Base-by-base conservation (phyloP, 805 yeast species). In the Pichia eremophila region DNA sequence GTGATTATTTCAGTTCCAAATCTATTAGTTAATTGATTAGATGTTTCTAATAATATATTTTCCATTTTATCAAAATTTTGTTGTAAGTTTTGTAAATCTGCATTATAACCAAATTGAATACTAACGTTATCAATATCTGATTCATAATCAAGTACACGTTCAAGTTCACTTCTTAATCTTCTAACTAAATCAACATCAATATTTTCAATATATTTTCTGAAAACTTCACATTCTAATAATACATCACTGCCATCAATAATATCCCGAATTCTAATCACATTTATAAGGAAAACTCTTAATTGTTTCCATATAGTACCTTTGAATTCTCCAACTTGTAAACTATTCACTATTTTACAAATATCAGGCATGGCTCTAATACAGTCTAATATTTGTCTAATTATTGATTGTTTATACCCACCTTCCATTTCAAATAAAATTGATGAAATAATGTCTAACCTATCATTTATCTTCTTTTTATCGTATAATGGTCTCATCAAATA, bases 401-500 rank as follows among this genome's bases (percentile, higher is more conserved):
- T 17, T 1, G 52, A 41, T 2, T 50, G 6, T 48, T 46, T 46
- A 9, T 18, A 7, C 10, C 42, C 43, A 3, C 25, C 31, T 7
- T 46, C 34, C 19, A 44, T 15, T 19, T 47, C 58, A 4, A 51
- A 44, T 0, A 54, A n/a, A 4, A 72, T 51, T 0, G 50, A 29
- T 8, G 57, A 57, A 1, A 71, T 56, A 0, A 64, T 54, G 3
- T 60, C 50, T 3, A 60, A 57, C 25, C 77, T 59, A 34, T 53
- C 51, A 17, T 59, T 53, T 5, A 73, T 64, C 8, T 47, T 25
- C 1, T 52, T 50, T 1, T 52, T 45, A n/a, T 62, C 56, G 1
- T 60, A 51, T 4, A 67, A 48, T 0, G 77, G 77, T 15, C 65
- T 55, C 3, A 55, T 34, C 11, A 73, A 52, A 69, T 71, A 69